Evolutionary conservation across 495 filamentous ascomycete genomes (phyloP).

Genomic region (Podospora bellae-mahoneyi): DNA sequence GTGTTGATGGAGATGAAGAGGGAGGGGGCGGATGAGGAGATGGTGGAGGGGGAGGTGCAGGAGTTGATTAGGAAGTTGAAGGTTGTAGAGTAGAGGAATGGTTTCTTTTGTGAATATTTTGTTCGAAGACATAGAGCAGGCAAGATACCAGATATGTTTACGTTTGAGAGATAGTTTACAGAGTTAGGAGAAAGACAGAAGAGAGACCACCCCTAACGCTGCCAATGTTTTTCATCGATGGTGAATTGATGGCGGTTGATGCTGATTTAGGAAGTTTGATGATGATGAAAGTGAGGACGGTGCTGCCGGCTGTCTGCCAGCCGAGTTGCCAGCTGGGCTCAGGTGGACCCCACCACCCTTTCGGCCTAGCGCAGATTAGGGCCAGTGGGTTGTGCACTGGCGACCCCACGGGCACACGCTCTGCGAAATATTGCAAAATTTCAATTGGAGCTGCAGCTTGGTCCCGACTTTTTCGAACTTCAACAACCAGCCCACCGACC

Average conservation of each 20-base stretch:
- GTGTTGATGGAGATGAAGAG: slow-evolving; percentile 35
- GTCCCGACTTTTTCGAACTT: slow-evolving; percentile 30
- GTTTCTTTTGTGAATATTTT: background rate
- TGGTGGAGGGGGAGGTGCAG: slow-evolving; percentile 44
- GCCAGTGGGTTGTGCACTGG: slow-evolving; percentile 21
- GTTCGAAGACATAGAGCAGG: background rate
- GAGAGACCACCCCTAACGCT: background rate
- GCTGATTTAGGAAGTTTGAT: slow-evolving; percentile 3
- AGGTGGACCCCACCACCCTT: slow-evolving; percentile 8
- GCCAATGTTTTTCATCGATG: too few species aligned
- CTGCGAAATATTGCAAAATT: slow-evolving; percentile 36
- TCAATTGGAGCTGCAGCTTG: slow-evolving; percentile 32
- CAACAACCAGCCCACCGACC: slow-evolving; percentile 29
- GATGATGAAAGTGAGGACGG: slow-evolving; percentile 7
- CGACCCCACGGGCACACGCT: slow-evolving; percentile 33
- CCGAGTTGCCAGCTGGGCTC: slow-evolving; percentile 19
- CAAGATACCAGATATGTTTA: background rate
- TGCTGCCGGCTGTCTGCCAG: slow-evolving; percentile 2
- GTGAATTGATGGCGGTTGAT: slow-evolving; percentile 2
- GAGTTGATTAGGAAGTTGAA: slow-evolving; percentile 19
- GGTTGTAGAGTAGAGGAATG: slow-evolving; percentile 3
- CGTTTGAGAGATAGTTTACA: background rate
- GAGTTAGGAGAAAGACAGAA: background rate
- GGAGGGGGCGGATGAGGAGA: slow-evolving; percentile 44
- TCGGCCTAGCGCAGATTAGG: slow-evolving; percentile 32